Evolutionary conservation across 495 filamentous ascomycete genomes (phyloP), one percentile per base, ranked within the genome.

Genomic region (Xylaria venustula): DNA sequence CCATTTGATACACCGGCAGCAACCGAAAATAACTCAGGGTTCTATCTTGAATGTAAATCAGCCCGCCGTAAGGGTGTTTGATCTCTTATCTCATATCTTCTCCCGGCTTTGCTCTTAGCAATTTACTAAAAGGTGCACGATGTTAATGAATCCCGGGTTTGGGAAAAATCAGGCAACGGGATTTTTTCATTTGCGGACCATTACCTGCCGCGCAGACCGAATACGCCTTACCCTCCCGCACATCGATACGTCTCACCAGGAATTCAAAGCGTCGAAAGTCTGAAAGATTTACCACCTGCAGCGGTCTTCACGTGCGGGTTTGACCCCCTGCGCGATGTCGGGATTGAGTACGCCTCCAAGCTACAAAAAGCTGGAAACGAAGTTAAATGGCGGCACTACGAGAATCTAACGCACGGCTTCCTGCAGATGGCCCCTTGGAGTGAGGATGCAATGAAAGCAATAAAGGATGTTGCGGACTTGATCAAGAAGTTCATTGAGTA

Each of bases 401-500:
- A 64, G 17, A 53, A 57, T 5, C 51, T 76, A 19, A 65, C 63
- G 0, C 66, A 76, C 60, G 75, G 74, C 1, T 75, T 68, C 51
- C 52, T 76, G 26, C 73, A 75, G 54, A 73, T 75, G 73, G 66
- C 68, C 26, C 64, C 73, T 3, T 78, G 74, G 73, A 71, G 68
- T 26, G 17, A 59, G n/a, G 66, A 60, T 5, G 74, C 74, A 19
- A 59, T 63, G 52, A 30, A 61, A 0, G 70, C 73, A 12, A 36
- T 42, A 64, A 62, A 47, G 59, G 42, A 46, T 7, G 42, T 46
- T 22, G 42, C 42, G n/a, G 12, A 20, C 17, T 4, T 46, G 42
- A 12, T 46, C 3, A 23, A 22, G 42, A 46, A 23, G 19, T n/a
- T 46, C 12, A 63, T 53, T 66, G 71, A 66, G 23, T 67, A 47